phyloP scores from a whole-genome alignment of 495 filamentous ascomycete genomes.

The Annulohypoxylon moriforme region DNA sequence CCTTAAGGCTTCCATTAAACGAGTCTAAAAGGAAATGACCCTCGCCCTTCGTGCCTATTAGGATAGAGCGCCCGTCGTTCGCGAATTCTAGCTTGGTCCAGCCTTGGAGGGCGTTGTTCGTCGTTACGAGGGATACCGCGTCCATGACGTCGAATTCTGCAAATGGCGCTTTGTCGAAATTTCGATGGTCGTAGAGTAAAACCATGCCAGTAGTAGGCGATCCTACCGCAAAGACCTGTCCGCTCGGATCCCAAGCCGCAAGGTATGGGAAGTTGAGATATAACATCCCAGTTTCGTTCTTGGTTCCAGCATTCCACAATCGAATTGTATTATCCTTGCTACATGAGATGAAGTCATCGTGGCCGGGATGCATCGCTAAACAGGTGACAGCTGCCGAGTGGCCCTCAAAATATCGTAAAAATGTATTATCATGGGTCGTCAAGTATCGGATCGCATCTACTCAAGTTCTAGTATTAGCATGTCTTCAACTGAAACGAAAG shows the following conservation, averaged over 20 bases:
- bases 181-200: conserved; percentile 91
- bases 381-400: conserved; percentile 85
- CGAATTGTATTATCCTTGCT: conserved; percentile 87
- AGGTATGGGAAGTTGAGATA: conserved; percentile 81
- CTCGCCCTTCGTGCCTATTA: conserved; percentile 80
- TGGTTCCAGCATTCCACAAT: conserved; percentile 83
- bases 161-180: conserved; percentile 92
- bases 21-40: conserved; percentile 93
- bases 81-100: conserved; percentile 94
- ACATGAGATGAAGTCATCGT: conserved; percentile 91
- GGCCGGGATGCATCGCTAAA: conserved; percentile 76
- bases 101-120: conserved; percentile 57
- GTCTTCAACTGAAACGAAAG: background rate
- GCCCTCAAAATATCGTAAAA: conserved; percentile 93
- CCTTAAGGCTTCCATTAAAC: conserved; percentile 80
- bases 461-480: conserved; percentile 20
- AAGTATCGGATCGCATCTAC: conserved; percentile 88
- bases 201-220: conserved; percentile 79
- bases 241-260: conserved; percentile 87
- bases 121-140: conserved; percentile 48
- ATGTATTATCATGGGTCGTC: conserved; percentile 92
- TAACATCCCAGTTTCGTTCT: conserved; percentile 79
- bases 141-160: conserved; percentile 81
- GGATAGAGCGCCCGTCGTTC: conserved; percentile 89
- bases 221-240: conserved; percentile 89